These are phyloP conservation scores for Coleophoma cylindrospora DNA, from an alignment of 2,329 filamentous ascomycete genomes.

Conservation along the genomic window DNA sequence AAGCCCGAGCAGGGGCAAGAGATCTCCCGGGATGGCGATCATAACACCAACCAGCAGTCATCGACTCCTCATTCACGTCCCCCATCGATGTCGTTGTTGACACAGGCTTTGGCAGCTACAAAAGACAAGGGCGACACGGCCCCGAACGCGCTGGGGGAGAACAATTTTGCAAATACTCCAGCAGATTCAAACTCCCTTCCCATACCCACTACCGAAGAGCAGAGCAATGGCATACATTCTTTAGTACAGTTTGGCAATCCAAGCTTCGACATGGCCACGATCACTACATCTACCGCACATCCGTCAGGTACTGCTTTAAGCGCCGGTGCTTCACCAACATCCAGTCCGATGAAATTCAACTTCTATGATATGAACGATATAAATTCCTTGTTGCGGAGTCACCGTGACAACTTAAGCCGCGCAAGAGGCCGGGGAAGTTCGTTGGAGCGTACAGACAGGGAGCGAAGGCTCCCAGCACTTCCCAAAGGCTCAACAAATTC, in stretches of 20 bases:
- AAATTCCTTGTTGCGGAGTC: conserved; percentile 28
- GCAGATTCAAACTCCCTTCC: neutral
- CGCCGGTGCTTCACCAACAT: conserved; percentile 11
- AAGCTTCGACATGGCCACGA: conserved; percentile 10
- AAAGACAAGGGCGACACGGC: conserved; percentile 8
- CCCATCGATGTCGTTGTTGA: conserved; percentile 22
- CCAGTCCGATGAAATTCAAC: conserved; percentile 7
- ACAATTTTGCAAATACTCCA: conserved; percentile 1
- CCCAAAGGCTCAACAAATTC: conserved; percentile 25
- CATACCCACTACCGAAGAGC: conserved; percentile 3
- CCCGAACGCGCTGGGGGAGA: neutral
- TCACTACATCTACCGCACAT: conserved; percentile 4
- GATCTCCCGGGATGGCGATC: conserved; percentile 15
- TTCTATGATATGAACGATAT: conserved; percentile 27
- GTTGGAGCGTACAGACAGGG: conserved; percentile 36
- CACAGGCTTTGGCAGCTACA: conserved; percentile 20
- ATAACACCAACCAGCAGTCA: conserved; percentile 12
- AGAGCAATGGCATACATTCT: conserved; percentile 12
- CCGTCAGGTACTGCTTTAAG: conserved; percentile 8
- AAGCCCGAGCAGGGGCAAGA: conserved; percentile 17
- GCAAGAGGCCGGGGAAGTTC: conserved; percentile 30
- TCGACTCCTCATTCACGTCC: conserved; percentile 10
- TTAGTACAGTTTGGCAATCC: conserved; percentile 1
- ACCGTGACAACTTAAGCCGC: conserved; percentile 28
- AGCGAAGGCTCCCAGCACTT: conserved; percentile 29